Evolutionary conservation across 345 rosid species (phyloP).

Genomic region (Populus tremula): DNA sequence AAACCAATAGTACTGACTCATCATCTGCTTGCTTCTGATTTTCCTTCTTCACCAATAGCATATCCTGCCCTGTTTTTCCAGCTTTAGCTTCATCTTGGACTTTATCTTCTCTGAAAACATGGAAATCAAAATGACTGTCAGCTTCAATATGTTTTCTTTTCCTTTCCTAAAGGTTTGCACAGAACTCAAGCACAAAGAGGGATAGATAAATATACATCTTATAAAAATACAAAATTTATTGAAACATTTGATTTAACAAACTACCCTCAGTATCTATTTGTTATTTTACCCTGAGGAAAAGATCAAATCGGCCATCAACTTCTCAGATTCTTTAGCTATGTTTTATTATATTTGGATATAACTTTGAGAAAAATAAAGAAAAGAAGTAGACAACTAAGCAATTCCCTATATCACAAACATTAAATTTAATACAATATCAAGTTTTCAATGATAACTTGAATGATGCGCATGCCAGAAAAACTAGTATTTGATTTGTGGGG

Average conservation of each 20-base stretch:
- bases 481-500: background rate
- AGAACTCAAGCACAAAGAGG: background rate
- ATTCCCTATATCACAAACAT: background rate
- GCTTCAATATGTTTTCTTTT: background rate
- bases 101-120: background rate
- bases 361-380: background rate
- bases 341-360: background rate
- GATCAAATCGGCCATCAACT: background rate
- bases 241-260: background rate
- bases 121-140: background rate
- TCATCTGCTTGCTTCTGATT: background rate
- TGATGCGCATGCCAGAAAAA: background rate
- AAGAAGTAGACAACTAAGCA: background rate
- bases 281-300: background rate
- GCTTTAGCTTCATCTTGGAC: background rate
- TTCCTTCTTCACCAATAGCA: background rate
- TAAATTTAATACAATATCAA: background rate
- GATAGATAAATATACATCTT: background rate
- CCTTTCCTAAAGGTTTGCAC: background rate
- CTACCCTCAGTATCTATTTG: background rate
- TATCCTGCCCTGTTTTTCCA: slow-evolving; percentile 2
- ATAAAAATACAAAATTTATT: background rate
- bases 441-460: background rate
- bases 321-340: background rate
- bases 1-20: slow-evolving; percentile 6